Base-by-base conservation (phyloP, 805 yeast genomes). In the Debaryomyces hansenii region DNA sequence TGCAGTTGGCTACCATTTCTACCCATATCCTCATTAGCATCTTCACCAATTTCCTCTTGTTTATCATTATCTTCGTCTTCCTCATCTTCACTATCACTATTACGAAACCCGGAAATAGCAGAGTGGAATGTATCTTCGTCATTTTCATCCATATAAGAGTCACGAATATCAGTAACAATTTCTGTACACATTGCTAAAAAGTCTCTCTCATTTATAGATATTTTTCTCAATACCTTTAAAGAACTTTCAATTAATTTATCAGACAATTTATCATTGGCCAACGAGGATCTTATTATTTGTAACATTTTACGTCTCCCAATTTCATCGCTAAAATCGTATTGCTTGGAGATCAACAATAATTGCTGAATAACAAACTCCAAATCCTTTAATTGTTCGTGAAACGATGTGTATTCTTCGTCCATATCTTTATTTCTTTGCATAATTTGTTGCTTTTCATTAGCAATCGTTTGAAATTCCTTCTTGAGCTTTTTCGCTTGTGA, bases 261-360 rank as follows among this genome's bases (percentile, higher is more conserved):
- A 1, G 80, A 64, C 20, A 87, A 69, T 12, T 77, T 71, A 43
- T 81, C 85, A 36, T 78, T 74, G 1, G 84, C 75, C 47, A 86
- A 67, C n/a, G 83, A 70, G 18, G 80, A 71, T 49, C 75, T 62
- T 20, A 71, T 62, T 9, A 70, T 62, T 31, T 71, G 72, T 34
- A 87, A 67, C 80, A 90, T 82, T 38, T 82, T 82, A 62, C 96
- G 78, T 59, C 97, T 79, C 16, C 97, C 97, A 40, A 87, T 79
- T 63, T 91, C 96, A 69, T 94, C 97, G 55, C 90, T 85, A 58
- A 82, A 90, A 62, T 94, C 98, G 59, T 85, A 86, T 33, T 80
- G 79, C 24, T 78, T 77, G 0, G 91, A 84, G 21, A 89, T 78
- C 8, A 70, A 64, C 33, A 92, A 61, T 16, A 92, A 63, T 63